Evolutionary conservation across 441 rosid species (phyloP).

Genomic region (Adansonia grandidieri): DNA sequence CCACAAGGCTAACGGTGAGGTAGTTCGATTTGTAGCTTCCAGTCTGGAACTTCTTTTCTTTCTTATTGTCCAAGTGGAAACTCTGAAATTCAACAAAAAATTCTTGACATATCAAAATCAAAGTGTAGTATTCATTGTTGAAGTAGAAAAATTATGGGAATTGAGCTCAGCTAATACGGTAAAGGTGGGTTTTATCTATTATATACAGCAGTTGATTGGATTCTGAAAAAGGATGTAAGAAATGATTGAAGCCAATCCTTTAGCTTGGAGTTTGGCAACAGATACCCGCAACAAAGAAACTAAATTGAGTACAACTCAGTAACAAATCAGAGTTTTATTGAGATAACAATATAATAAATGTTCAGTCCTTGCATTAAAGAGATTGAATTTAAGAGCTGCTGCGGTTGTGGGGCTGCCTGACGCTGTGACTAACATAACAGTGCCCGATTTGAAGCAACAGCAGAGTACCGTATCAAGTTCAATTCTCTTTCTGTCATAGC

Average conservation of each 20-base stretch:
- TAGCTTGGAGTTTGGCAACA: background rate
- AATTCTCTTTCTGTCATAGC: background rate
- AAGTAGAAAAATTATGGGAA: background rate
- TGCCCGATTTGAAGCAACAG: background rate
- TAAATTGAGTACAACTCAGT: background rate
- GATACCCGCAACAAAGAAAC: background rate
- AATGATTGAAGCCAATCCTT: background rate
- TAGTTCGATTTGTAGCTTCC: background rate
- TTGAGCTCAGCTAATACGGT: no score
- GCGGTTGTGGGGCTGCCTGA: background rate
- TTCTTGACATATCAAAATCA: background rate
- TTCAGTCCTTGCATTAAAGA: background rate
- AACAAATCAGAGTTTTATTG: background rate
- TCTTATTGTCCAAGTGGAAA: background rate
- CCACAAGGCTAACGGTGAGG: background rate
- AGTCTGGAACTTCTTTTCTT: background rate
- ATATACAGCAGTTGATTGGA: background rate
- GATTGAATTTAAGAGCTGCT: background rate
- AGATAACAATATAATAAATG: slow-evolving; percentile 1
- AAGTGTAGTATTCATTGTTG: background rate
- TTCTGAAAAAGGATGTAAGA: background rate
- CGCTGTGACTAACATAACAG: background rate
- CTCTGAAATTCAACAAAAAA: background rate
- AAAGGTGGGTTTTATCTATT: background rate
- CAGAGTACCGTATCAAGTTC: background rate